Evolutionary conservation across 2,329 filamentous ascomycete genomes (phyloP).

Genomic region (Cladosporium halotolerans): DNA sequence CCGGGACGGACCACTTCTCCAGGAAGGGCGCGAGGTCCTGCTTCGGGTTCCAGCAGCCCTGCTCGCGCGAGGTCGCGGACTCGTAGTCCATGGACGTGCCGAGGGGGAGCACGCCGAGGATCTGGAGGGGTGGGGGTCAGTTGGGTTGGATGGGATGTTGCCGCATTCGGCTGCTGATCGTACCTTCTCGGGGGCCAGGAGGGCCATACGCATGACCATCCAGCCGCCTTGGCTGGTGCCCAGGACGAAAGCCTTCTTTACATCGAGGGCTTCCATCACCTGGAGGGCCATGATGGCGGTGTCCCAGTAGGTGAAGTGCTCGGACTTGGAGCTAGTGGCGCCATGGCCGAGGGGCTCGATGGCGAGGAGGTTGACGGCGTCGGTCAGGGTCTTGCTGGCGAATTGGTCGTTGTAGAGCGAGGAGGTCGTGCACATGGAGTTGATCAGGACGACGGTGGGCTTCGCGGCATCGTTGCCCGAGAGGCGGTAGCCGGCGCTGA

Average conservation of each 20-base stretch:
- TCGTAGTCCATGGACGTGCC: slow-evolving; percentile 47
- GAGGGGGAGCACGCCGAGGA: slow-evolving; percentile 45
- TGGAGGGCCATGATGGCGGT: slow-evolving; percentile 40
- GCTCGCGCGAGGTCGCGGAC: slow-evolving; percentile 35
- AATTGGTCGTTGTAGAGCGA: slow-evolving; percentile 29
- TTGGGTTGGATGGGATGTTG: neutral
- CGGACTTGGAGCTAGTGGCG: slow-evolving; percentile 35
- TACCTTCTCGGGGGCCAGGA: slow-evolving; percentile 40
- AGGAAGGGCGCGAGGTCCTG: slow-evolving; percentile 22
- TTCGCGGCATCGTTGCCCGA: slow-evolving; percentile 32
- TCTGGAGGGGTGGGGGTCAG: slow-evolving; percentile 26
- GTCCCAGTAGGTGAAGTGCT: slow-evolving; percentile 50
- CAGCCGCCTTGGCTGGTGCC: slow-evolving; percentile 50
- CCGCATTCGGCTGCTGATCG: neutral
- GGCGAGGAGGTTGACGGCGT: slow-evolving; percentile 42
- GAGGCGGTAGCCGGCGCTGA: slow-evolving; percentile 41
- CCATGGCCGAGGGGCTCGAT: slow-evolving; percentile 50
- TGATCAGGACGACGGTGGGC: slow-evolving; percentile 45
- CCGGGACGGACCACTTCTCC: slow-evolving; percentile 33
- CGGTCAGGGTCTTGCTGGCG: slow-evolving; percentile 18
- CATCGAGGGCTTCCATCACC: slow-evolving; percentile 32
- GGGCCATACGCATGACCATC: slow-evolving; percentile 45
- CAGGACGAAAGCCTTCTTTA: slow-evolving; percentile 39
- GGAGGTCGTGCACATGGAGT: slow-evolving; percentile 42
- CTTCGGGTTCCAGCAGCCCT: slow-evolving; percentile 43